phyloP scores from a whole-genome alignment of 441 rosid genomes.

The Syzygium malaccense region DNA sequence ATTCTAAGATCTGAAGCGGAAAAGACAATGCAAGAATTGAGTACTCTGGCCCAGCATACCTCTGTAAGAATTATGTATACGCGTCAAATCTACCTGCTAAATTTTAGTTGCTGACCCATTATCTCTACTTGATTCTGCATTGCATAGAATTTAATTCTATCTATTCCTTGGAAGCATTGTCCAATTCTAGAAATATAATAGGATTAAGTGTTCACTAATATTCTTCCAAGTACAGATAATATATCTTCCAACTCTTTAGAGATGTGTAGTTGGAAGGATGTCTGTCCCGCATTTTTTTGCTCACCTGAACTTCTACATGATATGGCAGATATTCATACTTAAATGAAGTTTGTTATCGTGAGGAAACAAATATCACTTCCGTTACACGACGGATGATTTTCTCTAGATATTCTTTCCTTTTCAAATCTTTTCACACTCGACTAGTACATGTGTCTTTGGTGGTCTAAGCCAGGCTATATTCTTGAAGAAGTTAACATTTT shows the following conservation, averaged over 20 bases:
- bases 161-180: not conserved
- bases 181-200: not conserved
- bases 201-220: not conserved
- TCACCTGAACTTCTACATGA: not conserved
- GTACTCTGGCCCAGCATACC: constrained; percentile 61
- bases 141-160: not conserved
- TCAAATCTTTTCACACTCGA: not conserved
- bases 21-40: constrained; percentile 50
- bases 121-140: not conserved
- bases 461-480: not conserved
- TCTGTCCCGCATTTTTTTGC: not conserved
- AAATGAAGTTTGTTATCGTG: not conserved
- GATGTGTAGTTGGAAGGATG: not conserved
- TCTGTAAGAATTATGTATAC: constrained; percentile 40
- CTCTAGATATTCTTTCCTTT: not conserved
- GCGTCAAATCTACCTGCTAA: not conserved
- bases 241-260: not conserved
- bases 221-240: not conserved
- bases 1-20: constrained; percentile 49
- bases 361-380: not conserved
- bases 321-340: not conserved
- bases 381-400: not conserved
- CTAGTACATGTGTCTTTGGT: not conserved
- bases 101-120: not conserved
- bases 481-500: constrained; percentile 11